Evolutionary conservation across 768 basidiomycete genomes (phyloP).

Genomic region (Termitomyces sp.): DNA sequence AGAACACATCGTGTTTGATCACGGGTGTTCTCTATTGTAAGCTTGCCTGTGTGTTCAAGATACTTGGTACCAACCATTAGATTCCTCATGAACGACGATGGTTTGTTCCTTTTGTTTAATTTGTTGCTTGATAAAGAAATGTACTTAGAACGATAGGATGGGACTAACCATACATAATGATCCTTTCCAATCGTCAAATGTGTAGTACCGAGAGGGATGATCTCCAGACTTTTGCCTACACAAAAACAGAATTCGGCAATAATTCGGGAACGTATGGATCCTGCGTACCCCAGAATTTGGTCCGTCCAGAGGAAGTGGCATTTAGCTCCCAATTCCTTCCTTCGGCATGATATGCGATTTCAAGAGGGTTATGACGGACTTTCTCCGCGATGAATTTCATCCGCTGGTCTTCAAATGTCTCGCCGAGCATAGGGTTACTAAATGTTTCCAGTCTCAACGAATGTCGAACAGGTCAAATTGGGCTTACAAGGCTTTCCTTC

Average conservation of each 20-base stretch:
- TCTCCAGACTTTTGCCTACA: constrained; percentile 84
- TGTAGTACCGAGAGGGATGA: constrained; percentile 75
- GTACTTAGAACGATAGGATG: not conserved
- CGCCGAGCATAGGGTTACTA: constrained; percentile 85
- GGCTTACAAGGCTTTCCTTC: constrained; percentile 85
- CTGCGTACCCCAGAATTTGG: constrained; percentile 84
- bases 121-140: not conserved
- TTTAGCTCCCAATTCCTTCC: constrained; percentile 73
- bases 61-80: constrained; percentile 90
- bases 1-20: constrained; percentile 58
- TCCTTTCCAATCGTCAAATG: constrained; percentile 66
- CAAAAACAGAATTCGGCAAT: constrained; percentile 16
- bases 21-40: constrained; percentile 66
- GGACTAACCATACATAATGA: constrained; percentile 64
- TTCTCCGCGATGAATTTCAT: constrained; percentile 87
- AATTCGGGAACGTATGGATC: constrained; percentile 7
- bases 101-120: constrained; percentile 60
- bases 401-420: constrained; percentile 82
- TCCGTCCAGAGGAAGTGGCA: constrained; percentile 78
- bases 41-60: constrained; percentile 79
- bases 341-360: constrained; percentile 84
- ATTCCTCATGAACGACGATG: constrained; percentile 86
- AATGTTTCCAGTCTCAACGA: constrained; percentile 8
- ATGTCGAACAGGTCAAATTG: constrained; percentile 1
- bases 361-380: constrained; percentile 79